These are phyloP conservation scores for Suaeda aralocaspica DNA, from an alignment of 148 eudicot species.

Conservation along the genomic window DNA sequence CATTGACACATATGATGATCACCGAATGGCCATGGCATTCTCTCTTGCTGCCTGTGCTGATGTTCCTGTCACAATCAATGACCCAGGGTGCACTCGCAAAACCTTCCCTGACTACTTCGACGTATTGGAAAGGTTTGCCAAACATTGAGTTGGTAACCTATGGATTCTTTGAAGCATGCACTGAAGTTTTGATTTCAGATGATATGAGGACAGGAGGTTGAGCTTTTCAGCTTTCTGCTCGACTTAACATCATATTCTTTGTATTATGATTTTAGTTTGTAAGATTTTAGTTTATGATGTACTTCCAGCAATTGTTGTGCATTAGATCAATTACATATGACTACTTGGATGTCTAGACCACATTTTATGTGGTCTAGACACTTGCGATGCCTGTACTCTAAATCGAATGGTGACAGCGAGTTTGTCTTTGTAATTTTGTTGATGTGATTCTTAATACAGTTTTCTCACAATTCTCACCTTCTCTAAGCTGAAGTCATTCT, in stretches of 20 bases:
- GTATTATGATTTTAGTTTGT: slow-evolving; percentile 24
- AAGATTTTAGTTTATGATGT: slow-evolving; percentile 4
- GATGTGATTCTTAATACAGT: too few relatives aligned
- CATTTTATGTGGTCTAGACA: slow-evolving; percentile 2
- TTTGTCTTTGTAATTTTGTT: too few relatives aligned
- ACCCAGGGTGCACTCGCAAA: slow-evolving; percentile 91
- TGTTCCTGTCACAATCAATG: slow-evolving; percentile 90
- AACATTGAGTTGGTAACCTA: slow-evolving; percentile 40
- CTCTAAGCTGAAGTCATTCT: too few relatives aligned
- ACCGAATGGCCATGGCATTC: slow-evolving; percentile 99
- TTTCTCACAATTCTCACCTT: too few relatives aligned
- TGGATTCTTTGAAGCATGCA: background rate
- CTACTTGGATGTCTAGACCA: slow-evolving; percentile 2
- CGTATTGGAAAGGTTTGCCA: slow-evolving; percentile 61
- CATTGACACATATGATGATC: slow-evolving; percentile 95
- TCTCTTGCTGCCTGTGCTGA: slow-evolving; percentile 93
- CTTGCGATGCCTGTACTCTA: background rate
- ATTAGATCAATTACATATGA: slow-evolving; percentile 5
- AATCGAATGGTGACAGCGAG: too few relatives aligned
- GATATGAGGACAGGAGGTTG: background rate
- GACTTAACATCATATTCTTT: slow-evolving; percentile 7
- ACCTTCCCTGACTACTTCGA: slow-evolving; percentile 97
- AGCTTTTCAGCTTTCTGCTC: slow-evolving; percentile 11
- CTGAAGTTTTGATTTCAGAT: background rate
- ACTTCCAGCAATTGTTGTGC: slow-evolving; percentile 7